These are phyloP conservation scores for Penicillium sclerotiorum DNA, from an alignment of 2,329 filamentous ascomycete species.

Conservation along the genomic window DNA sequence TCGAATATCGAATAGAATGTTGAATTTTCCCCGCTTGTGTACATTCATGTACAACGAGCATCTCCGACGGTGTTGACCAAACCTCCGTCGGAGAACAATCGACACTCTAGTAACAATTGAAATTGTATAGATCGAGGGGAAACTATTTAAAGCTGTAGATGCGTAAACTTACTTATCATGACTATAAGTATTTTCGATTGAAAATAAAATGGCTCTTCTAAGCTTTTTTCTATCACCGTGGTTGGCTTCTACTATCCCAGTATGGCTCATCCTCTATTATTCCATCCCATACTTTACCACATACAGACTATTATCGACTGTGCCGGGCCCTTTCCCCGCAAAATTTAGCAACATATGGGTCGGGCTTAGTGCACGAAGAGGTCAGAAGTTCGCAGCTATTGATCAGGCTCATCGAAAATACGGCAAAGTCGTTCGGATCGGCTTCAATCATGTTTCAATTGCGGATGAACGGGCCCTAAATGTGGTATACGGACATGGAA, in stretches of 20 bases:
- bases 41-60: not conserved
- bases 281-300: constrained; percentile 21
- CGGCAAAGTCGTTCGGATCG: constrained; percentile 25
- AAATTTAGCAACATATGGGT: constrained; percentile 28
- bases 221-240: constrained; percentile 15
- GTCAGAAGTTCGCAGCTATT: constrained; percentile 36
- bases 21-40: not conserved
- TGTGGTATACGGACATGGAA: constrained; percentile 32
- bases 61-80: constrained; percentile 3
- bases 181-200: not conserved
- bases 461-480: constrained; percentile 23
- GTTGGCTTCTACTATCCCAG: constrained; percentile 6
- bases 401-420: constrained; percentile 43
- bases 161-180: not conserved
- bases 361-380: constrained; percentile 17
- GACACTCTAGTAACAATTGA: too few relatives aligned
- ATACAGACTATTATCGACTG: constrained; percentile 8
- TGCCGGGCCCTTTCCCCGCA: constrained; percentile 22
- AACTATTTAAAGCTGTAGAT: not conserved
- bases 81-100: constrained; percentile 2
- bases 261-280: constrained; percentile 19
- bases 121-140: too few relatives aligned
- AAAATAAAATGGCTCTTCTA: constrained; percentile 20
- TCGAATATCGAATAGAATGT: too few relatives aligned
- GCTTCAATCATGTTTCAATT: constrained; percentile 28